Base-by-base conservation (phyloP, 805 yeast species). In the Candida wancherniae region DNA sequence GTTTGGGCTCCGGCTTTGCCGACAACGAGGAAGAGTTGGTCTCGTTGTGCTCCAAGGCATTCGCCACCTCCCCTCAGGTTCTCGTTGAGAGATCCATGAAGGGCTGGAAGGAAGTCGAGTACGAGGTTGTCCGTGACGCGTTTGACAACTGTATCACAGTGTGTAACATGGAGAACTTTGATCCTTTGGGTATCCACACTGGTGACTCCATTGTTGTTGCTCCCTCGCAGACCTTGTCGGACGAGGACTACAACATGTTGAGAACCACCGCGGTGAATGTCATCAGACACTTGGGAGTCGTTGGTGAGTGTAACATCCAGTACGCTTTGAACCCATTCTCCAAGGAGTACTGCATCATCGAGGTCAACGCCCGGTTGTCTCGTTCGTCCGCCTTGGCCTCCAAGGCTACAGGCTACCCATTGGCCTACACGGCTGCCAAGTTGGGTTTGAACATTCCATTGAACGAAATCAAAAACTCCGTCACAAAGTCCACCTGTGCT, bases 181-280 rank as follows among this genome's bases (percentile, higher is more conserved):
- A 90, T 65, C 98, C 98, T 27, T 74, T 90, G 50, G 98, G 98
- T 58, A 88, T 90, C 53, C 98, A 90, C 58, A 90, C 98, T 38
- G 98, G 98, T 73, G 98, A 90, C 62, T 92, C 97, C 33, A 92
- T 90, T 53, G 98, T 90, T 35, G 95, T 90, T 53, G 98, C 98
- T 33, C 98, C 98, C 29, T 88, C 97, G 25, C 98, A 90, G 69
- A 90, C 98, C 24, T 69, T 90, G 44, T 83, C 95, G 12, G 97
- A 90, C 57, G 96, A 85, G 58, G 98, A 90, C 54, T 90, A 88
- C 69, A 85, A 90, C 67, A 92, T 92, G 97, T 73, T 90, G 57
- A 80, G 98, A 69, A 83, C 97, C 30, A 86, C 98, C 26, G 98
- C 98, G 27, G 92, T 92, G 48, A 92, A 90, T 44, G 95, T 90